These are phyloP conservation scores for Gnaphalium uliginosum DNA, from an alignment of 129 eudicot species.

Conservation along the genomic window DNA sequence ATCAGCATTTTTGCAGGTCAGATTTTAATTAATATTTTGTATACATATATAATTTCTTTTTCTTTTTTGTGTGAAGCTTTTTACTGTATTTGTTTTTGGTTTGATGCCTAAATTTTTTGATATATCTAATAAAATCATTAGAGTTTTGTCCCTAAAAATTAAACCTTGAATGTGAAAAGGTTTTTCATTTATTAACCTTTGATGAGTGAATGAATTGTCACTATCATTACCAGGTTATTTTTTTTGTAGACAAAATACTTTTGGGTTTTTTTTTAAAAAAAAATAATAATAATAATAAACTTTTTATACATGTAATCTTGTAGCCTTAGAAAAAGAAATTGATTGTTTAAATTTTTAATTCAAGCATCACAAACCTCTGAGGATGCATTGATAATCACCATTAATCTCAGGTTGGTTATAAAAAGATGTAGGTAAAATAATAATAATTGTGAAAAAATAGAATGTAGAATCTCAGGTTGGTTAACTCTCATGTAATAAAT, in stretches of 20 bases:
- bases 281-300: too few species aligned
- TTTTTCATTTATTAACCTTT: constrained; percentile 8
- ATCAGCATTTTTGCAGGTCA: constrained; percentile 34
- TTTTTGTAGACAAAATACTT: background rate
- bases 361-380: background rate
- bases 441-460: background rate
- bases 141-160: constrained; percentile 8
- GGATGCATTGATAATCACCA: background rate
- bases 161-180: constrained; percentile 4
- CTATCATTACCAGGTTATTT: background rate
- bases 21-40: background rate
- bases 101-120: background rate
- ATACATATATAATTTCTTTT: background rate
- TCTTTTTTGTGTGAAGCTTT: background rate
- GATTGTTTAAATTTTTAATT: background rate
- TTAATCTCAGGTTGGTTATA: background rate
- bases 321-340: background rate
- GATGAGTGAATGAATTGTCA: constrained; percentile 1
- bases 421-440: background rate
- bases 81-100: background rate
- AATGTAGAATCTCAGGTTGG: background rate
- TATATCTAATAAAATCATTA: background rate
- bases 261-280: background rate
- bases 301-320: constrained; percentile 1
- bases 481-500: too few species aligned